Evolutionary conservation across 106 monocot species (phyloP).

Genomic region (Amphibolis antarctica): DNA sequence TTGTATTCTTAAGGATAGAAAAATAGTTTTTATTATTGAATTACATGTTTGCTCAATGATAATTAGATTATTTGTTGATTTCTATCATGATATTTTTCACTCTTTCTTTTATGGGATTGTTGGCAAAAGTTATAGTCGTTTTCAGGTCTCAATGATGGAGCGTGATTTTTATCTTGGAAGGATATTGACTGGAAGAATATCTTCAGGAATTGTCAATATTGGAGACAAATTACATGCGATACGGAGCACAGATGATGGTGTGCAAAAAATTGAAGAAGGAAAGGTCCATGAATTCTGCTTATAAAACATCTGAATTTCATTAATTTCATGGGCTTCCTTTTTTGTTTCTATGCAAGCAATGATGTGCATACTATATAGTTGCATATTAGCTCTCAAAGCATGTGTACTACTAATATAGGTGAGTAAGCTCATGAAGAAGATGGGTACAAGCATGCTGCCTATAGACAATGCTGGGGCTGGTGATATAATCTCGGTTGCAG

Average conservation of each 20-base stretch:
- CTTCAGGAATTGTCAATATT: conserved; percentile 55
- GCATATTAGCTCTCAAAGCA: background rate
- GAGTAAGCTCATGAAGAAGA: conserved; percentile 96
- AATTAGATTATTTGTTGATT: background rate
- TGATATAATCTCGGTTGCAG: conserved; percentile 91
- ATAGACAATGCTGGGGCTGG: conserved; percentile 88
- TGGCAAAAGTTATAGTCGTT: conserved; percentile 4
- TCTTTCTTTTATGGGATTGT: background rate
- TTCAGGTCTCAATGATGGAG: conserved; percentile 99
- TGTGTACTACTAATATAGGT: conserved; percentile 30
- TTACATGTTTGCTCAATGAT: background rate
- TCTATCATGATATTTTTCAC: background rate
- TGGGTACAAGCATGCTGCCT: conserved; percentile 66
- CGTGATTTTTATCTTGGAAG: conserved; percentile 95
- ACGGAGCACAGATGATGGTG: conserved; percentile 45
- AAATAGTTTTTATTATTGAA: background rate
- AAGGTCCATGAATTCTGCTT: conserved; percentile 42
- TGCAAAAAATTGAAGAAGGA: conserved; percentile 86
- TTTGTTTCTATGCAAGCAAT: background rate
- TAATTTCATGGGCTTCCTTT: background rate
- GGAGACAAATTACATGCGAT: conserved; percentile 85
- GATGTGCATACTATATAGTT: background rate
- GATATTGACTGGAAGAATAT: conserved; percentile 87
- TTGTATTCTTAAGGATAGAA: background rate
- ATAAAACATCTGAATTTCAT: background rate